Evolutionary conservation across 768 basidiomycete genomes (phyloP), one percentile per base, ranked within the genome.

Genomic region (Cystofilobasidium macerans): DNA sequence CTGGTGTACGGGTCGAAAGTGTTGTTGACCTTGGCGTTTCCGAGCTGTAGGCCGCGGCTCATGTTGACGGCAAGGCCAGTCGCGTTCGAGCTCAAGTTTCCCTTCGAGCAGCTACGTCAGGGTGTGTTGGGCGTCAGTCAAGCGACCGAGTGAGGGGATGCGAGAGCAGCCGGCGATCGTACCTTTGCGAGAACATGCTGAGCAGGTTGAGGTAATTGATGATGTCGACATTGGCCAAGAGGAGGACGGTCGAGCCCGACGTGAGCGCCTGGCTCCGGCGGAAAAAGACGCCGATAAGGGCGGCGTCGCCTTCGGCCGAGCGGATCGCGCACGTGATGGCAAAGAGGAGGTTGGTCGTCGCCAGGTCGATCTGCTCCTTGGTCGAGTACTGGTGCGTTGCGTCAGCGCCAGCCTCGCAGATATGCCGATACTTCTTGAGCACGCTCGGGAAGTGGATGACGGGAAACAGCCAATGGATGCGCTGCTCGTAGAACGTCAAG

Each of bases 381-480:
- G 58, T 45, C n/a, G 58, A 54, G 30, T 54, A 54, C 28, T 54
- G n/a, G 26, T 45, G 38, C 9, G 18, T 32, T 8, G 33, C 24
- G 11, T 38, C 22, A 14, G 26, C 20, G 43, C 38, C 16, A 6
- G 18, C 18, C n/a, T 40, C 43, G n/a, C 58, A 8, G n/a, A 60
- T n/a, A 11, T 60, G 22, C 24, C 43, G 24, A 30, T 40, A 40
- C 18, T 22, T n/a, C 24, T 45, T 40, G 28, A 60, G 20, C 20
- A 47, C 5, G 45, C 13, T 42, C 4, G 38, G 58, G 22, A 43
- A 42, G 58, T 60, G 58, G 9, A 60, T 24, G 3, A 60, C 43
- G 22, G 58, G 58, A 30, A 60, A 60, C n/a, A 60, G 51, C 51
- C 51, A 54, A 16, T 54, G 51, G 30, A 54, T 60, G 28, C 30